phyloP scores from a whole-genome alignment of 2,329 filamentous ascomycete species.

The Cyphellophora attinorum region DNA sequence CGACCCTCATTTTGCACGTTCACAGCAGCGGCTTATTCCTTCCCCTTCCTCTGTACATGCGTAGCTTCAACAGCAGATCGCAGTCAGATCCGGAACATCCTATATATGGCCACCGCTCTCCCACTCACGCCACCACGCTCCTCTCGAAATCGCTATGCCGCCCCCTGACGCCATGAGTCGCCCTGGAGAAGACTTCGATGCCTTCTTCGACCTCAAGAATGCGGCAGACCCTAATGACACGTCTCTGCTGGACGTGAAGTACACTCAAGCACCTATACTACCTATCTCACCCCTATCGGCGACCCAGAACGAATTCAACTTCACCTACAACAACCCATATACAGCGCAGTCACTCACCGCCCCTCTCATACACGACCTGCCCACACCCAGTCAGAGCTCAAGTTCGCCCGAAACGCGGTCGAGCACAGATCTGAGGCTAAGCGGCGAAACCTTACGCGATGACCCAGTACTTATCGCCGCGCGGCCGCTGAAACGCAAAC shows the following conservation, averaged over 20 bases:
- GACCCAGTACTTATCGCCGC: constrained; percentile 7
- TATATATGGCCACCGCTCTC: background rate
- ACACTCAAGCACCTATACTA: constrained; percentile 4
- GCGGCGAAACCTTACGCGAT: constrained; percentile 18
- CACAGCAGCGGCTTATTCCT: too few relatives aligned
- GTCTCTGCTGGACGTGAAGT: constrained; percentile 2
- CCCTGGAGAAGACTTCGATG: constrained; percentile 18
- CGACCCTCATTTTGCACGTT: too few relatives aligned
- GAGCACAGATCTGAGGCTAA: constrained; percentile 15
- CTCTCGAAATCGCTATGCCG: background rate
- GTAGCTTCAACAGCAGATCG: constrained; percentile 1
- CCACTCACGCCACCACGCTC: background rate
- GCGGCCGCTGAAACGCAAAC: constrained; percentile 56
- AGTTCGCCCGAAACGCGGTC: constrained; percentile 16
- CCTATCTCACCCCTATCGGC: constrained; percentile 19
- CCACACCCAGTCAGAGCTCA: constrained; percentile 19
- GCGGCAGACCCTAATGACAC: constrained; percentile 5
- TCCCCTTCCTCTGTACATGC: too few relatives aligned
- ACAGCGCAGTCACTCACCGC: constrained; percentile 17
- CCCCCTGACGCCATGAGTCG: constrained; percentile 5
- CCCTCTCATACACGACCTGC: constrained; percentile 13
- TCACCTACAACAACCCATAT: constrained; percentile 8
- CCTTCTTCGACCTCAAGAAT: constrained; percentile 19
- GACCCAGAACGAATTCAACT: constrained; percentile 13
- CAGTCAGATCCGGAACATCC: background rate